These are phyloP conservation scores for Rubia occidens DNA, from an alignment of 305 asterid species.

Conservation along the genomic window DNA sequence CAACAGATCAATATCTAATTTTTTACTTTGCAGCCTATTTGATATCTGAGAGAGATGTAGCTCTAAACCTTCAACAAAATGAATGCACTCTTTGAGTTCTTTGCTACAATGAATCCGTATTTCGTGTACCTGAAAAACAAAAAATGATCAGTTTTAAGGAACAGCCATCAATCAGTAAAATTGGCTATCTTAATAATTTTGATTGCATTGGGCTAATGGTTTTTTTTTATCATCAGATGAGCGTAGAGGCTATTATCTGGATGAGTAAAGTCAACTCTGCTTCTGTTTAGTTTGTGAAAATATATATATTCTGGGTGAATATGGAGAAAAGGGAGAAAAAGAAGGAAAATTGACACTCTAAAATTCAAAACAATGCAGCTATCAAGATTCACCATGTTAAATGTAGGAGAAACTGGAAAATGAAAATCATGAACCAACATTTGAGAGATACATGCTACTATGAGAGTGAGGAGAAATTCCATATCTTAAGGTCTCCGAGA, in stretches of 20 bases:
- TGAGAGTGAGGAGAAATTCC: neutral
- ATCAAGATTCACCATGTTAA: neutral
- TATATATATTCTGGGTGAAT: neutral
- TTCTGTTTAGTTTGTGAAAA: neutral
- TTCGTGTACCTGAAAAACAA: slow-evolving; percentile 37
- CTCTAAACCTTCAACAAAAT: slow-evolving; percentile 24
- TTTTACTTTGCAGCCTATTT: slow-evolving; percentile 10
- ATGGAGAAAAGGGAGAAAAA: neutral
- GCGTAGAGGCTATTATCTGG: neutral
- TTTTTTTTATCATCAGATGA: neutral
- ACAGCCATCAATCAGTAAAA: slow-evolving; percentile 7
- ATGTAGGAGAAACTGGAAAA: neutral
- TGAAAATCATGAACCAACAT: neutral
- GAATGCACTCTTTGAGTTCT: slow-evolving; percentile 32
- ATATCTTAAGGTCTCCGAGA: neutral
- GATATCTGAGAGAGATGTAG: slow-evolving; percentile 18
- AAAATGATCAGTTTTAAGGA: slow-evolving; percentile 11
- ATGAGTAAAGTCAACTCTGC: neutral
- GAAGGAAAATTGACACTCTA: neutral
- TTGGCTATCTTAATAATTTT: neutral
- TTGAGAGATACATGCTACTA: neutral
- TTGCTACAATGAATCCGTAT: slow-evolving; percentile 37
- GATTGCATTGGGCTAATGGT: neutral
- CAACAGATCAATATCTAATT: slow-evolving; percentile 25
- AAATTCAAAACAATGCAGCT: neutral